Conservation (phyloP, 257 asterid genomes). For the Haberlea rhodopensis region DNA sequence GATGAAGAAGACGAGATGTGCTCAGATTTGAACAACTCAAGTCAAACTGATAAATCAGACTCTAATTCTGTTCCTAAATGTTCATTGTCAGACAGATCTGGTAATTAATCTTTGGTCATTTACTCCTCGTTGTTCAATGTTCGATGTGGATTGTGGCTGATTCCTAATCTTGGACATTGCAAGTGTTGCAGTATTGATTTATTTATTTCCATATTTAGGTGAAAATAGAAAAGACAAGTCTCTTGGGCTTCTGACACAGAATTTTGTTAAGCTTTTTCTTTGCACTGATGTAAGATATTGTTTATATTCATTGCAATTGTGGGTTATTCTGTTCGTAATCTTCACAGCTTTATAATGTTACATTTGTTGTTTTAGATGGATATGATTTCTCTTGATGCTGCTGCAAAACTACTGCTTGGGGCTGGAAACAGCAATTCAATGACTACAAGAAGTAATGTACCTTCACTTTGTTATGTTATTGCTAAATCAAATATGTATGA, state of each 20-base stretch:
- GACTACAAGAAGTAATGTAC: slow-evolving; percentile 76
- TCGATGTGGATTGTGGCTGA: background rate
- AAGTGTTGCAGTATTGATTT: background rate
- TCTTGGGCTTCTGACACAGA: slow-evolving; percentile 90
- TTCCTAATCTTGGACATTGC: background rate
- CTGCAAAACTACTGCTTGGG: slow-evolving; percentile 91
- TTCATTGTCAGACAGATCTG: slow-evolving; percentile 37
- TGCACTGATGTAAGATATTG: slow-evolving; percentile 71
- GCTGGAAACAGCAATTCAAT: slow-evolving; percentile 77
- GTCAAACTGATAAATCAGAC: slow-evolving; percentile 52
- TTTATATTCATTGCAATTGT: background rate
- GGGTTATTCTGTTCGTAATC: background rate
- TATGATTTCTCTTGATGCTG: slow-evolving; percentile 89
- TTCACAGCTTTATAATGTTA: slow-evolving; percentile 9
- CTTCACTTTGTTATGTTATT: slow-evolving; percentile 6
- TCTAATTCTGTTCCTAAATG: slow-evolving; percentile 39
- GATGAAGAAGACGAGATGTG: slow-evolving; percentile 72
- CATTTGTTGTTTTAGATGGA: slow-evolving; percentile 51
- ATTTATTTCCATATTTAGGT: slow-evolving; percentile 25
- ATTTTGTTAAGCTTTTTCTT: slow-evolving; percentile 87
- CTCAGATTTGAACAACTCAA: slow-evolving; percentile 42
- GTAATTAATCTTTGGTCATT: slow-evolving; percentile 27
- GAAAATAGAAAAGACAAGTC: slow-evolving; percentile 94
- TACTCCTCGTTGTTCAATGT: background rate
- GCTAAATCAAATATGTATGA: slow-evolving; percentile 4